Conservation (phyloP, 2,329 filamentous ascomycete genomes). For the Neonectria punicea region DNA sequence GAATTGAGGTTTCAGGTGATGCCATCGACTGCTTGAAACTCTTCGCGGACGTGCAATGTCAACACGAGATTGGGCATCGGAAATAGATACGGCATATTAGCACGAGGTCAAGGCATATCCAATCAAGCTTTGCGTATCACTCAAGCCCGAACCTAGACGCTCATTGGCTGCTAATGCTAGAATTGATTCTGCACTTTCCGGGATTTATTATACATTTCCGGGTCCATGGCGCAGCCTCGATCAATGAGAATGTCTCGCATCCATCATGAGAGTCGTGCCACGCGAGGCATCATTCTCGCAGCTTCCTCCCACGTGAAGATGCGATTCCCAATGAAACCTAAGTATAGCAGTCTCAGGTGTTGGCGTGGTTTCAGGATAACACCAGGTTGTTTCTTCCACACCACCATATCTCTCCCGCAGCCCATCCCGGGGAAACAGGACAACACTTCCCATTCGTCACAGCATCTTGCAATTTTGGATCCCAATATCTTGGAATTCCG, state of each 20-base stretch:
- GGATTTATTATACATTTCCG: neutral
- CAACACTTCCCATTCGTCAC: neutral
- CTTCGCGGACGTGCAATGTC: neutral
- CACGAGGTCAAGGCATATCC: neutral
- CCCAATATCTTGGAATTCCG: neutral
- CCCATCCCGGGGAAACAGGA: neutral
- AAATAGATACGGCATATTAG: neutral
- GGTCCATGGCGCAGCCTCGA: neutral
- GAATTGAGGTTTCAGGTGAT: neutral
- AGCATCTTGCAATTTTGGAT: neutral
- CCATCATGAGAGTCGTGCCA: neutral
- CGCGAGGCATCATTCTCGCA: neutral
- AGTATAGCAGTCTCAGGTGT: neutral
- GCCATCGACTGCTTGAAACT: neutral
- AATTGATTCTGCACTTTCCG: neutral
- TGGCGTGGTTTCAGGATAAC: neutral
- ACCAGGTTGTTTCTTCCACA: neutral
- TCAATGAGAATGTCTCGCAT: neutral
- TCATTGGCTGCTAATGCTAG: neutral
- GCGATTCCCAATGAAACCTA: neutral
- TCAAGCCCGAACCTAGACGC: no score
- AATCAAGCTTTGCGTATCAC: neutral
- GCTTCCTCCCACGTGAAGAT: neutral
- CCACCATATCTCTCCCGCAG: neutral
- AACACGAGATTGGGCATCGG: conserved; percentile 1